phyloP scores from a whole-genome alignment of 2,329 filamentous ascomycete species.

The Venturia nashicola region DNA sequence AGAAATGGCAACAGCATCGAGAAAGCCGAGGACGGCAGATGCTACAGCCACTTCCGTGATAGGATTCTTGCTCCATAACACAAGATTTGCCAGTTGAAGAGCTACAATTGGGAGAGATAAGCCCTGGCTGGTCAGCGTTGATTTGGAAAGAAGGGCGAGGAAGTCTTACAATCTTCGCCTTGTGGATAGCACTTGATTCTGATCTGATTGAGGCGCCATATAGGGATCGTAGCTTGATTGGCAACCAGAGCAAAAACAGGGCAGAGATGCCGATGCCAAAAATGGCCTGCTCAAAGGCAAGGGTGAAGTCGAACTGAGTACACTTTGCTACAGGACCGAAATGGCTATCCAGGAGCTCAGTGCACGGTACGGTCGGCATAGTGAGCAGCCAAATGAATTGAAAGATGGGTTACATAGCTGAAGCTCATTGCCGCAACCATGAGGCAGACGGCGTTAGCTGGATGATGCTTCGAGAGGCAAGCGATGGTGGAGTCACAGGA shows the following conservation, averaged over 20 bases:
- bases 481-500: background rate
- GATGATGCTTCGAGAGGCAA: background rate
- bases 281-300: conserved; percentile 5
- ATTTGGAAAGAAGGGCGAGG: background rate
- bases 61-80: conserved; percentile 11
- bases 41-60: conserved; percentile 4
- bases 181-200: background rate
- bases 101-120: conserved; percentile 10
- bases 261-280: conserved; percentile 1
- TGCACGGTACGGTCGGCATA: background rate
- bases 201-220: background rate
- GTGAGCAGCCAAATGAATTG: background rate
- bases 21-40: background rate
- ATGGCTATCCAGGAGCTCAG: background rate
- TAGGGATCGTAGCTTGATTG: background rate
- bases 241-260: conserved; percentile 2
- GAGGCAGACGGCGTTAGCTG: background rate
- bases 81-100: conserved; percentile 12
- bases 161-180: background rate
- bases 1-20: background rate
- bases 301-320: conserved; percentile 3
- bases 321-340: conserved; percentile 1
- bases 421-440: background rate
- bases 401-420: background rate
- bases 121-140: background rate